Evolutionary conservation across 2,329 filamentous ascomycete species (phyloP), one percentile per base, ranked within the genome.

Genomic region (Pestalotiopsis sp.): DNA sequence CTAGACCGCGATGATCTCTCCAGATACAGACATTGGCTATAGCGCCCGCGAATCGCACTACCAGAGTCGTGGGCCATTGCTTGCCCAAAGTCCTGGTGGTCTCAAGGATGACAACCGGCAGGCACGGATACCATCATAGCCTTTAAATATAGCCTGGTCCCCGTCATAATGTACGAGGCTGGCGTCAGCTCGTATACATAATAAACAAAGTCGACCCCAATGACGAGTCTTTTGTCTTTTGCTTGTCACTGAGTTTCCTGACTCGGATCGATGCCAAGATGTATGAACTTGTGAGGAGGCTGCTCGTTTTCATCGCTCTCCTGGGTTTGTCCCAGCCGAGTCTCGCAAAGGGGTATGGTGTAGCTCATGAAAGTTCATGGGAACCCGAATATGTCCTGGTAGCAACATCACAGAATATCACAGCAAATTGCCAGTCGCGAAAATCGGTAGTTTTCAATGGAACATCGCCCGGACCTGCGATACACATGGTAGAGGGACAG

Each of bases 401-500:
- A 45, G 77, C 71, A 1, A 78, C 75, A 1, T 69, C 69, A 23
- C 72, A 82, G 69, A 80, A 81, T 23, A 76, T 85, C 59, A 79
- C 77, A 2, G 80, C 86, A 61, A 82, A 83, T 63, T 88, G 86
- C 70, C 76, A 84, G 69, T 76, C 79, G 3, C 79, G 85, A 25
- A 77, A 81, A 65, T 87, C 81, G 4, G 84, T 84, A 0, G 73
- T 88, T 13, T 78, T 89, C 68, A 89, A 89, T 75, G 85, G 85
- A 65, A 85, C 84, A 1, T 81, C 81, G 52, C 85, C 87, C 4
- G 87, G 85, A 3, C 87, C 87, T 3, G 71, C 80, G 11, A 68
- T 89, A 6, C 80, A 82, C 64, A 76, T 90, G 11, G 76, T 79
- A 61, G 82, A 85, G 56, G 85, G 84, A 3, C 77, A 81, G 66